Evolutionary conservation across 495 filamentous ascomycete species (phyloP).

Genomic region (Lichenothelia convexa): DNA sequence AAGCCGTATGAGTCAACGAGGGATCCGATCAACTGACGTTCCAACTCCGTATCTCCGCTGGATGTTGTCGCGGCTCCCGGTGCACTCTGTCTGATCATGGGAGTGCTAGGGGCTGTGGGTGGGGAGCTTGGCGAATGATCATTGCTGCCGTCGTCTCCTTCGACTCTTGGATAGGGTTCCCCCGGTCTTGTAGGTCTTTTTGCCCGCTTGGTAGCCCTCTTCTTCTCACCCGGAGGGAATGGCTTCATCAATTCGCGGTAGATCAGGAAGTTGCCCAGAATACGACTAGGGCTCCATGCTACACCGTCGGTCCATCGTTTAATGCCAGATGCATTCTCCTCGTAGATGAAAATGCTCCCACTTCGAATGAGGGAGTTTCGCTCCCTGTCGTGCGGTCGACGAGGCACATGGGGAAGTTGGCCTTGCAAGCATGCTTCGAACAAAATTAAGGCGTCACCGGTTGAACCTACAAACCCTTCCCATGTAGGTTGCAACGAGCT

Average conservation of each 20-base stretch:
- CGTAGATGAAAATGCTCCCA: slow-evolving; percentile 78
- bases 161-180: slow-evolving; percentile 31
- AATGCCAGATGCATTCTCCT: slow-evolving; percentile 73
- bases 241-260: slow-evolving; percentile 74
- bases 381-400: slow-evolving; percentile 74
- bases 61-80: slow-evolving; percentile 12
- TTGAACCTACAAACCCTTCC: background rate
- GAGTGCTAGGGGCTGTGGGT: slow-evolving; percentile 6
- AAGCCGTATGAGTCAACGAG: slow-evolving; percentile 76
- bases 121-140: slow-evolving; percentile 8
- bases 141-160: slow-evolving; percentile 2
- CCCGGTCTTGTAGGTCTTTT: slow-evolving; percentile 24
- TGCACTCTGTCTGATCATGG: slow-evolving; percentile 3
- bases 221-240: slow-evolving; percentile 78
- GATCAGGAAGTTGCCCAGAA: slow-evolving; percentile 72
- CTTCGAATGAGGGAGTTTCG: slow-evolving; percentile 54
- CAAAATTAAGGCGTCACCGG: slow-evolving; percentile 46
- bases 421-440: slow-evolving; percentile 61
- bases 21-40: slow-evolving; percentile 60
- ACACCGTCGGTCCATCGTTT: slow-evolving; percentile 89
- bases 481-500: background rate
- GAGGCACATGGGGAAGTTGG: slow-evolving; percentile 48
- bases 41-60: slow-evolving; percentile 31
- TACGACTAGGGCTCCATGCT: slow-evolving; percentile 79
- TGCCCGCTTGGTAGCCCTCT: slow-evolving; percentile 60